These are phyloP conservation scores for Sphaerulina populicola DNA, from an alignment of 2,329 filamentous ascomycete genomes.

Conservation along the genomic window DNA sequence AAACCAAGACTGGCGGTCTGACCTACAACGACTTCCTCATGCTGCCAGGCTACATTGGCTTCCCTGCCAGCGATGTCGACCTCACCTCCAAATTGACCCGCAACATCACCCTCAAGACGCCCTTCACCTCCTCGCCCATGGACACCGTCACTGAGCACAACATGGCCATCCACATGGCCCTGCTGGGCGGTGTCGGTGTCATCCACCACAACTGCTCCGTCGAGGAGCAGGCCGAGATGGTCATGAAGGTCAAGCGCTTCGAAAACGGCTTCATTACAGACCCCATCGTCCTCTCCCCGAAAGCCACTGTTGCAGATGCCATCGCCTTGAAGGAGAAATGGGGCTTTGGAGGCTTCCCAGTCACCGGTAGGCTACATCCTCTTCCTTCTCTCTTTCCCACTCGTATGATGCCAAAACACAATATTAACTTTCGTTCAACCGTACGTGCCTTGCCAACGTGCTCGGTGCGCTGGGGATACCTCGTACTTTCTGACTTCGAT, in stretches of 20 bases:
- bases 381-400: conserved; percentile 15
- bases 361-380: conserved; percentile 68
- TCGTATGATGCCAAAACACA: conserved; percentile 65
- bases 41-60: conserved; percentile 95
- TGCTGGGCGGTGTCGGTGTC: conserved; percentile 81
- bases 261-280: conserved; percentile 99
- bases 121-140: conserved; percentile 96
- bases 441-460: conserved; percentile 55
- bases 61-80: conserved; percentile 78
- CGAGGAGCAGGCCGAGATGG: conserved; percentile 96
- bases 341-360: conserved; percentile 96
- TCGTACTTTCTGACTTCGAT: conserved; percentile 24
- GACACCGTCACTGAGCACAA: conserved; percentile 98
- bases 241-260: conserved; percentile 96
- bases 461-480: conserved; percentile 32
- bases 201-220: conserved; percentile 99
- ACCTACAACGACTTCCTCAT: conserved; percentile 98
- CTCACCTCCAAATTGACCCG: conserved; percentile 92
- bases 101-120: conserved; percentile 90
- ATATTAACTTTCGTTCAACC: conserved; percentile 99
- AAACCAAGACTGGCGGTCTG: conserved; percentile 81
- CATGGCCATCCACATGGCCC: conserved; percentile 96
- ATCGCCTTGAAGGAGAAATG: conserved; percentile 92
- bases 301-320: conserved; percentile 82
- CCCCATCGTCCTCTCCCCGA: conserved; percentile 80